Conservation (phyloP, 345 rosid genomes). For the Psidium friedrichsthalianum region DNA sequence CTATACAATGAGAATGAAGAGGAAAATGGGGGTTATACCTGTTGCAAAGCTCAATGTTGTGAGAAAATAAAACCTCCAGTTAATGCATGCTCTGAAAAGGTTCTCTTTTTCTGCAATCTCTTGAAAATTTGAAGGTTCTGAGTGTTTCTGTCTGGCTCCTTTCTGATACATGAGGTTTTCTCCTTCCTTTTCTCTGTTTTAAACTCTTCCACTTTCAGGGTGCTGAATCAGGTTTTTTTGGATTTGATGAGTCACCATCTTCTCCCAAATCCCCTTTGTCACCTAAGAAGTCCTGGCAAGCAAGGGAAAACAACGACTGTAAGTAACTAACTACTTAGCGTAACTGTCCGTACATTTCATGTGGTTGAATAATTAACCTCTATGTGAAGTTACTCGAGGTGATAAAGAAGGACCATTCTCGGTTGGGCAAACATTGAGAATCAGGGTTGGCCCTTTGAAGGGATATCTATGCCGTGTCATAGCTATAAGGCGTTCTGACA, state of each 20-base stretch:
- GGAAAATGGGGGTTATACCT: conserved; percentile 78
- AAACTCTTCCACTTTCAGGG: conserved; percentile 27
- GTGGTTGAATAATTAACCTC: conserved; percentile 6
- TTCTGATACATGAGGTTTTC: not conserved
- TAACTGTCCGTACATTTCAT: not conserved
- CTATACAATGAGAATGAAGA: conserved; percentile 53
- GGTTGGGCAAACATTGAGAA: conserved; percentile 86
- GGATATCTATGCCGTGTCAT: conserved; percentile 90
- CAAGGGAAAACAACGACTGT: conserved; percentile 46
- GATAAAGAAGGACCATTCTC: conserved; percentile 60
- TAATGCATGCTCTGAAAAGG: conserved; percentile 46
- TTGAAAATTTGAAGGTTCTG: not conserved
- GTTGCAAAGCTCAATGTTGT: conserved; percentile 62
- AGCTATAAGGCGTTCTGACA: conserved; percentile 62
- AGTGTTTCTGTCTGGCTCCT: not conserved
- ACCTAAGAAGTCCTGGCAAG: conserved; percentile 54
- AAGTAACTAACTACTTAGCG: conserved; percentile 15
- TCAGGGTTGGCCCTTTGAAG: conserved; percentile 83
- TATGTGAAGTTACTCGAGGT: conserved; percentile 57
- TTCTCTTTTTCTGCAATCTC: not conserved
- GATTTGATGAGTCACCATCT: conserved; percentile 48
- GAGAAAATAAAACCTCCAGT: conserved; percentile 59
- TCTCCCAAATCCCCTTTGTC: conserved; percentile 82
- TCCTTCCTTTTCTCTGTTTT: conserved; percentile 1
- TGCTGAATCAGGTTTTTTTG: conserved; percentile 33